Percentiles rank a stretch among this genome's conserved stretches.
phyloP scores from a whole-genome alignment of 768 basidiomycete species.

The Dioszegia hungarica region DNA sequence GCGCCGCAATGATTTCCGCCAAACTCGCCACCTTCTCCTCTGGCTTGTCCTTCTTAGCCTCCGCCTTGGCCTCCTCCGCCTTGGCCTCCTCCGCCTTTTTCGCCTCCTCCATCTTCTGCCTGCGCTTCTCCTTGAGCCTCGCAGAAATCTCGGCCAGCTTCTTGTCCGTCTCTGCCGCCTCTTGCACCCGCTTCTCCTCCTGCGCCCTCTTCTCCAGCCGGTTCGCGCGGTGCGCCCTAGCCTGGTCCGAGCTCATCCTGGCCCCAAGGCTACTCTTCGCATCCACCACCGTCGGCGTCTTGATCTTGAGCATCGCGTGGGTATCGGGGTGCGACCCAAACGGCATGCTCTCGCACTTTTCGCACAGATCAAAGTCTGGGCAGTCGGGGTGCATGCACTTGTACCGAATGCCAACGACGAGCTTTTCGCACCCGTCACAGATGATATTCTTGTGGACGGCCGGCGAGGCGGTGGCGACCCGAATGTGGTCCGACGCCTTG shows the following conservation, averaged over 20 bases:
- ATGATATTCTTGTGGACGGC: conserved; percentile 33
- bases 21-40: too few relatives aligned
- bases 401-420: conserved; percentile 38
- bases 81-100: background rate
- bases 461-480: conserved; percentile 1
- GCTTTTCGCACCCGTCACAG: conserved; percentile 42
- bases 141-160: background rate
- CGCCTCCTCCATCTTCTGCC: background rate
- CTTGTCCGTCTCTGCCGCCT: background rate
- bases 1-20: too few relatives aligned
- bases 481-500: conserved; percentile 32
- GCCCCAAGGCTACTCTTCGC: conserved; percentile 3
- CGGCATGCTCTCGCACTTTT: conserved; percentile 43
- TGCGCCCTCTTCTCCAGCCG: background rate
- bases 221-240: too few relatives aligned
- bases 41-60: background rate
- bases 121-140: background rate
- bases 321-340: conserved; percentile 33
- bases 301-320: conserved; percentile 49
- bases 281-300: conserved; percentile 25
- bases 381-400: conserved; percentile 50
- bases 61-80: background rate
- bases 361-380: conserved; percentile 49
- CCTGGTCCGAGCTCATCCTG: too few relatives aligned
- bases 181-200: background rate